A percentile compares a stretch with the other conserved stretches of the same genome.
Evolutionary conservation across 306 rosid genomes (phyloP).

Genomic region (Dryas octopetala): DNA sequence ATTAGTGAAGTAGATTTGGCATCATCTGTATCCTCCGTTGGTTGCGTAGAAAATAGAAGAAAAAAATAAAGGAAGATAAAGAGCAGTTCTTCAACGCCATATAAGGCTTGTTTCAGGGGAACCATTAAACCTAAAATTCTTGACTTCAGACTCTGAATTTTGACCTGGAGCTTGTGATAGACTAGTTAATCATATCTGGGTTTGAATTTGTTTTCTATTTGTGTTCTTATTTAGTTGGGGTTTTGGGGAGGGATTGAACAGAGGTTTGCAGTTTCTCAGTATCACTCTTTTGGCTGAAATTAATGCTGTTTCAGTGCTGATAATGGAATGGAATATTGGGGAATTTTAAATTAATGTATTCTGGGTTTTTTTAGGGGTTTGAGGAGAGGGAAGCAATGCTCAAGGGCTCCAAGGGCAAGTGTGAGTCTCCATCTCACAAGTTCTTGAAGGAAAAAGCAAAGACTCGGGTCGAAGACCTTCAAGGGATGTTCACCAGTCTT

Average conservation of each 20-base stretch:
- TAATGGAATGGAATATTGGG: not conserved
- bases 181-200: not conserved
- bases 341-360: not conserved
- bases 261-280: not conserved
- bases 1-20: not conserved
- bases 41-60: not conserved
- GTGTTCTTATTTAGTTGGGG: not conserved
- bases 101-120: no score
- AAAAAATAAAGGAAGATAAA: not conserved
- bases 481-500: constrained; percentile 69
- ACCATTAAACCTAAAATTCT: no score
- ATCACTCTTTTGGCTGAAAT: no score
- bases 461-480: constrained; percentile 83
- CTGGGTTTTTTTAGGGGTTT: constrained; percentile 14
- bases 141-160: not conserved
- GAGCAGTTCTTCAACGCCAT: not conserved
- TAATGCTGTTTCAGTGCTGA: not conserved
- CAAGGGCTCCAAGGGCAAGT: constrained; percentile 76
- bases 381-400: constrained; percentile 43
- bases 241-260: not conserved
- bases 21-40: not conserved
- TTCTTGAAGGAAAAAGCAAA: constrained; percentile 88
- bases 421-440: constrained; percentile 84
- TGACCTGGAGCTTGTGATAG: not conserved
- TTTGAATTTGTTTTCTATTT: not conserved